Base-by-base conservation (phyloP, 1,284 basidiomycete species). In the Termitomyces sp. region DNA sequence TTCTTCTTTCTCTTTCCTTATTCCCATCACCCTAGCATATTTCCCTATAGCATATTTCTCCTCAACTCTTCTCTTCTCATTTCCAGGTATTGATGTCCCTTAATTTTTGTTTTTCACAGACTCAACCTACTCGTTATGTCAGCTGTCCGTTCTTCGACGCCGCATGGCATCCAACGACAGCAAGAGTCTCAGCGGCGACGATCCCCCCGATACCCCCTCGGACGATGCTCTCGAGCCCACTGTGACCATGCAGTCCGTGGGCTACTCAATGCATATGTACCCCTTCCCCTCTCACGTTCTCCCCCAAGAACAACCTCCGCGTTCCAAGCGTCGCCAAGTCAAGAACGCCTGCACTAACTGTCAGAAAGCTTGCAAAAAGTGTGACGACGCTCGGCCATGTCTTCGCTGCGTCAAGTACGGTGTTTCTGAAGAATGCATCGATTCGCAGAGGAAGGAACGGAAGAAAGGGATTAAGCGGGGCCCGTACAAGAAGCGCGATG, bases 401-500 rank as follows among this genome's bases (percentile, higher is more conserved):
- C 82, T 88, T 58, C 85, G 90, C 59, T 93, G 90, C 62, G 84
- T 91, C 68, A 90, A 88, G 72, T 93, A 93, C 63, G 88, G 88
- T 64, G 78, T 88, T 58, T 76, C 80, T 43, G 88, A 90, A 66
- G 84, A 86, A 61, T 93, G 90, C 66, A 72, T 88, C 62, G 86
- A 91, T 72, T 88, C 86, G 44, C 80, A 86, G 70, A 79, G 90
- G 62, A 93, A 91, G 74, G 88, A 91, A 69, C 76, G 91, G 62
- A 86, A 86, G 71, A 91, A 89, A 66, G 90, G 91, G 59, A 79
- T 91, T 64, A 93, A 92, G 76, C 74, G 91, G 62, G 91, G 90
- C 44, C 91, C 91, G 68, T 93, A 93, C 85, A 93, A 91, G 86
- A 91, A 91, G 81, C 86, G 87, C 79, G 86, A 89, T 84, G 83